Conservation (phyloP, 2,329 filamentous ascomycete genomes). For the Xylaria polymorpha region DNA sequence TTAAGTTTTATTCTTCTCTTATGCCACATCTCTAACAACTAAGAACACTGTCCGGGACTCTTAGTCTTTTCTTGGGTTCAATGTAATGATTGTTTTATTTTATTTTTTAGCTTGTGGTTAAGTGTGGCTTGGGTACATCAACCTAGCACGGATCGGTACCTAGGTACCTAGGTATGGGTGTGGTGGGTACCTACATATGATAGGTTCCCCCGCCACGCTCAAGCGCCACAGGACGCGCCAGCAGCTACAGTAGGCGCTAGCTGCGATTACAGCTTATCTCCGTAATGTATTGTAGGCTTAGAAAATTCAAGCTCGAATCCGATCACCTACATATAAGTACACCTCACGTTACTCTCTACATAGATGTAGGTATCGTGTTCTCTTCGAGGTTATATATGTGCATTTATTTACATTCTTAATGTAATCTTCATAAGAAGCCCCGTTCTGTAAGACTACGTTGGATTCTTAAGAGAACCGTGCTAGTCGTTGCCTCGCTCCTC, state of each 20-base stretch:
- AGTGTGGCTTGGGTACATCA: no score
- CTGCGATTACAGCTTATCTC: neutral
- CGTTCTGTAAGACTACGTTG: neutral
- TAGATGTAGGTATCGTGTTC: neutral
- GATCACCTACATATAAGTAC: neutral
- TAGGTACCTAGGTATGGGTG: no score
- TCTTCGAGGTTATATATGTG: neutral
- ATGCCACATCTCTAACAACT: no score
- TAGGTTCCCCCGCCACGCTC: no score
- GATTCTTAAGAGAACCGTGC: neutral
- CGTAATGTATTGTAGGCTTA: neutral
- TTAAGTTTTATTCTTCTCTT: no score
- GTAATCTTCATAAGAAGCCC: neutral
- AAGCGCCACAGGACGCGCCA: no score
- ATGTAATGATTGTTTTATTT: no score
- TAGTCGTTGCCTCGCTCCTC: neutral
- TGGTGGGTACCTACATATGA: no score
- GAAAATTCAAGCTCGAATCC: conserved; percentile 14
- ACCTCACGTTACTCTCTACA: conserved; percentile 4
- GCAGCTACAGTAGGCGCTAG: no score
- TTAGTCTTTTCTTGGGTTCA: neutral
- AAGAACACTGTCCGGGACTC: no score
- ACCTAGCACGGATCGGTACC: no score
- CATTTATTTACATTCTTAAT: neutral
- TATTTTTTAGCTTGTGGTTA: no score